Conservation (phyloP, 805 yeast genomes). For the Candida boleticola region DNA sequence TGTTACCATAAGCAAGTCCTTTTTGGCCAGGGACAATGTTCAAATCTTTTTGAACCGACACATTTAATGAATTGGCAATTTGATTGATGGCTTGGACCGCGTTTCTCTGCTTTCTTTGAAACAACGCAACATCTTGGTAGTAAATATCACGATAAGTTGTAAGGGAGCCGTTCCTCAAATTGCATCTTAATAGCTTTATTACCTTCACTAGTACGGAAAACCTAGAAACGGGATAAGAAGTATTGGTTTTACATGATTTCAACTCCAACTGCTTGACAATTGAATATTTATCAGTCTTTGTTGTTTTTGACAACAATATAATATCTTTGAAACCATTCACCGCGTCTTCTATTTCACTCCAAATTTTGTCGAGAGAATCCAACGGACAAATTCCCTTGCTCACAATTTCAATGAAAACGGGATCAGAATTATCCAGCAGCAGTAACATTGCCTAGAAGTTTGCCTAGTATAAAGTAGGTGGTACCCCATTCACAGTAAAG, state of each 20-base stretch:
- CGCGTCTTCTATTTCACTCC: background rate
- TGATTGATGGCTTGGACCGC: conserved; percentile 40
- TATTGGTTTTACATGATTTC: background rate
- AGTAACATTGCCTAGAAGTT: too few species aligned
- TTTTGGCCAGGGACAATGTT: conserved; percentile 54
- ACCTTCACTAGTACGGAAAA: conserved; percentile 10
- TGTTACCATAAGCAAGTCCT: conserved; percentile 49
- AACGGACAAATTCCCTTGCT: too few species aligned
- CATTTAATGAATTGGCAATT: conserved; percentile 36
- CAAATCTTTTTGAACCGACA: conserved; percentile 33
- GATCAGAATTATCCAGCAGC: too few species aligned
- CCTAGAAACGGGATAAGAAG: background rate
- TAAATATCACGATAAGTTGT: conserved; percentile 57
- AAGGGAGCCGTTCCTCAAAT: background rate
- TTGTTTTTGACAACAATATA: background rate
- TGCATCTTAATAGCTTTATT: conserved; percentile 7
- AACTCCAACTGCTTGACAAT: background rate
- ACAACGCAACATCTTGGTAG: conserved; percentile 56
- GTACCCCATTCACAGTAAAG: too few species aligned
- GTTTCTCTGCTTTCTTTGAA: conserved; percentile 37
- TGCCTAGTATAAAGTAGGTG: too few species aligned
- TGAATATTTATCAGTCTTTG: background rate
- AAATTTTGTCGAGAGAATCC: background rate
- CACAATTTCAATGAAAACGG: too few species aligned
- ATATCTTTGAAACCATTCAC: background rate